Base-by-base conservation (phyloP, 1,284 basidiomycete species). In the Ceratorhiza oryzae-sativae region DNA sequence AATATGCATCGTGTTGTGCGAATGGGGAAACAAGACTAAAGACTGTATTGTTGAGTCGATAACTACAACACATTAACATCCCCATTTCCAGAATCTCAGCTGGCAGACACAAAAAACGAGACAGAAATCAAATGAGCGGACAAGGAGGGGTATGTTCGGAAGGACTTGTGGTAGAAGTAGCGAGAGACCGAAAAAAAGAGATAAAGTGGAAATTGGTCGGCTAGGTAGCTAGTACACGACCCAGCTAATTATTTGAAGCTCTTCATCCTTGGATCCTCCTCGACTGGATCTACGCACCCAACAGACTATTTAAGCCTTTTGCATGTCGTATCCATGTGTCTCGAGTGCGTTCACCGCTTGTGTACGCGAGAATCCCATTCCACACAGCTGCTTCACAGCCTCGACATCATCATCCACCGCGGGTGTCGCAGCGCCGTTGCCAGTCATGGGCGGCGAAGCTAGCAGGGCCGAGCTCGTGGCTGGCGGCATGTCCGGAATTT, bases 341-440 rank as follows among this genome's bases (percentile, higher is more conserved):
- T 95, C 93, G 15, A 95, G 83, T 20, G 93, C 91, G 30, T 83
- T 83, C 6, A 95, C 85, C 0, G 91, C 90, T 78, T 93, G 88
- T n/a, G 83, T 80, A 59, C 93, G 86, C 76, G 85, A 89, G 83
- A 95, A 95, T 45, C 93, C 93, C 92, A 95, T 94, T 34, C 84
- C 85, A 59, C 86, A 86, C 53, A 95, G 82, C 76, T 90, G 88
- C 78, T 91, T 93, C 39, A 95, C 90, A 0, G 87, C 82, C 75
- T 90, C 88, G 18, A 90, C 87, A 75, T 94, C 93, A 74, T 92
- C 91, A 34, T 89, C 89, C 10, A 84, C 83, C 1, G 85, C 85
- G 0, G 90, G 87, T 3, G 88, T 86, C 6, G 76, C 77, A 15
- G 77, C 78, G 71, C 87, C 85, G 71, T 88, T 79, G 12, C 72